phyloP scores from a whole-genome alignment of 257 asterid species.

The Penstemon barbatus region DNA sequence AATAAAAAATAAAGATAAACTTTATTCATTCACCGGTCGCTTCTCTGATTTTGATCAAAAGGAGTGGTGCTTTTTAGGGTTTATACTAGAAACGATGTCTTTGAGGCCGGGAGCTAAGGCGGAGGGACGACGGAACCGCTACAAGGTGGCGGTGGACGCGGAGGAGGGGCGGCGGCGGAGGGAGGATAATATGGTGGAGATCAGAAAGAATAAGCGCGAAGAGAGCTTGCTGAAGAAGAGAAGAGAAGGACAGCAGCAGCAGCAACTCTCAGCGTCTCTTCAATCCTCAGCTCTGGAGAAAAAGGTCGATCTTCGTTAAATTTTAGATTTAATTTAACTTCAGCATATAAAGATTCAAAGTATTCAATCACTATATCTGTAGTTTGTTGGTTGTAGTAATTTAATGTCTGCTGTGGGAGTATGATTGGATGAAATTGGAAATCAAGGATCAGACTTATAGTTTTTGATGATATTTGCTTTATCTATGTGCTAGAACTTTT shows the following conservation, averaged over 20 bases:
- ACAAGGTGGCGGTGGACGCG: slow-evolving; percentile 95
- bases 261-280: slow-evolving; percentile 50
- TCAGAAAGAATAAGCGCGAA: slow-evolving; percentile 90
- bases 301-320: slow-evolving; percentile 41
- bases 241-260: slow-evolving; percentile 76
- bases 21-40: not conserved
- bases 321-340: too few species aligned
- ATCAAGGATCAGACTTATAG: not conserved
- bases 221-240: slow-evolving; percentile 86
- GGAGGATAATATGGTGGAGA: slow-evolving; percentile 97
- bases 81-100: slow-evolving; percentile 57
- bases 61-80: not conserved
- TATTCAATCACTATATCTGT: too few species aligned
- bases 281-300: slow-evolving; percentile 61
- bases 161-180: slow-evolving; percentile 93
- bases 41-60: not conserved
- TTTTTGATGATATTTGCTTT: not conserved
- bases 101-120: slow-evolving; percentile 82
- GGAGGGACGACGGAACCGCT: slow-evolving; percentile 85
- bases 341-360: too few species aligned
- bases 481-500: not conserved
- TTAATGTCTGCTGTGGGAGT: slow-evolving; percentile 9
- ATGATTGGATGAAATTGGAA: slow-evolving; percentile 1
- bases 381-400: not conserved
- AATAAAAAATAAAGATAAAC: not conserved